These are phyloP conservation scores for Canavalia ensiformis DNA, from an alignment of 306 rosid genomes.

Conservation along the genomic window DNA sequence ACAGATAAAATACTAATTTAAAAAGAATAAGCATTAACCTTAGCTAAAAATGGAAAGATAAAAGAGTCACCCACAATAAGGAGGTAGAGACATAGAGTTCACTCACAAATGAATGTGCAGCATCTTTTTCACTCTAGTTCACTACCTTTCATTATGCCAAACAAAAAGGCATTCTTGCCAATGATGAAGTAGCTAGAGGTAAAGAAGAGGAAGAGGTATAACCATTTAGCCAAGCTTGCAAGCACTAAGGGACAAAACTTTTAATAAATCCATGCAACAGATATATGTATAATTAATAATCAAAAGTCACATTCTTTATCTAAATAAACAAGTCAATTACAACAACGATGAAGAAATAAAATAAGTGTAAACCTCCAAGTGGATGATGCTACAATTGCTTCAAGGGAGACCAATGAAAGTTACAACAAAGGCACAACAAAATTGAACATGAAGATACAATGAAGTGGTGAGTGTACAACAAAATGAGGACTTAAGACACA, in stretches of 20 bases:
- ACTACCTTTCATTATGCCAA: constrained; percentile 24
- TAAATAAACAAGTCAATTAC: background rate
- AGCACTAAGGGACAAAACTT: background rate
- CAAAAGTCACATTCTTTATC: background rate
- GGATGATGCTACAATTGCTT: background rate
- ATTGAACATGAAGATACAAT: background rate
- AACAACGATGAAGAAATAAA: background rate
- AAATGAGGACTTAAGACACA: background rate
- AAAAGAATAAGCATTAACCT: constrained; percentile 23
- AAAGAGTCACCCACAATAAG: background rate
- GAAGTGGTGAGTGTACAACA: background rate
- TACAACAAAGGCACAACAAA: background rate
- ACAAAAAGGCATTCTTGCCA: background rate
- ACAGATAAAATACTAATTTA: background rate
- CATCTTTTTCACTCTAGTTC: background rate
- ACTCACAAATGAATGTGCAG: background rate
- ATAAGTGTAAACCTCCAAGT: background rate
- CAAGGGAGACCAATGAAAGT: background rate
- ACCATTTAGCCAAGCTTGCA: background rate
- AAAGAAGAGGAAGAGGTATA: background rate
- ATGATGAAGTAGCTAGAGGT: background rate
- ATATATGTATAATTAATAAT: background rate
- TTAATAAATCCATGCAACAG: background rate
- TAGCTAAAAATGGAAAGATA: background rate
- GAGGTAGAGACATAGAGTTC: background rate